A percentile compares a stretch with the other conserved stretches of the same genome.
Evolutionary conservation across 495 filamentous ascomycete species (phyloP).

Genomic region (Xylaria acuta): DNA sequence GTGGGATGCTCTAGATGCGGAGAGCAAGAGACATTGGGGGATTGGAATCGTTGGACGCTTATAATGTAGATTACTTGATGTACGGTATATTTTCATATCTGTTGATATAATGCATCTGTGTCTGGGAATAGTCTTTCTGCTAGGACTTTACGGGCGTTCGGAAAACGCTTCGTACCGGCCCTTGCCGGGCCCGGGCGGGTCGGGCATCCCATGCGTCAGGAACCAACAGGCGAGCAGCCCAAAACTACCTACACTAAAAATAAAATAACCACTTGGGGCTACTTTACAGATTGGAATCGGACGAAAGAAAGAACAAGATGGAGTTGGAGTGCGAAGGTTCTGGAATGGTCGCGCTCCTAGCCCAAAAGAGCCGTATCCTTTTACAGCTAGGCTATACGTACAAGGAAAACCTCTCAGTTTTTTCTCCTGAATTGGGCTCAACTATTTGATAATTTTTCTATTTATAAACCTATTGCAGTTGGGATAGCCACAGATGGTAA

Average conservation of each 20-base stretch:
- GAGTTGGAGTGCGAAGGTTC: background rate
- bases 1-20: background rate
- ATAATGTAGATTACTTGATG: background rate
- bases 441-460: no score
- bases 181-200: background rate
- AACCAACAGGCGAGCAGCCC: no score
- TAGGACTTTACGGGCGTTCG: background rate
- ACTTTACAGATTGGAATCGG: background rate
- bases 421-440: slow-evolving; percentile 8
- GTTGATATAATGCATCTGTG: background rate
- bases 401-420: background rate
- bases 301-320: background rate
- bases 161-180: background rate
- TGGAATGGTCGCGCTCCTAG: background rate
- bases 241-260: background rate
- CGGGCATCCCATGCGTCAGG: no score
- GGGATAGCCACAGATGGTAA: background rate
- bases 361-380: slow-evolving; percentile 7
- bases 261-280: no score
- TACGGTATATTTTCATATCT: background rate
- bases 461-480: background rate
- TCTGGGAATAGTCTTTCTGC: background rate
- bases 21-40: background rate
- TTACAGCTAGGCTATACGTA: slow-evolving; percentile 1
- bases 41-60: background rate